Conservation (phyloP, 495 filamentous ascomycete species). For the Poronia punctata region DNA sequence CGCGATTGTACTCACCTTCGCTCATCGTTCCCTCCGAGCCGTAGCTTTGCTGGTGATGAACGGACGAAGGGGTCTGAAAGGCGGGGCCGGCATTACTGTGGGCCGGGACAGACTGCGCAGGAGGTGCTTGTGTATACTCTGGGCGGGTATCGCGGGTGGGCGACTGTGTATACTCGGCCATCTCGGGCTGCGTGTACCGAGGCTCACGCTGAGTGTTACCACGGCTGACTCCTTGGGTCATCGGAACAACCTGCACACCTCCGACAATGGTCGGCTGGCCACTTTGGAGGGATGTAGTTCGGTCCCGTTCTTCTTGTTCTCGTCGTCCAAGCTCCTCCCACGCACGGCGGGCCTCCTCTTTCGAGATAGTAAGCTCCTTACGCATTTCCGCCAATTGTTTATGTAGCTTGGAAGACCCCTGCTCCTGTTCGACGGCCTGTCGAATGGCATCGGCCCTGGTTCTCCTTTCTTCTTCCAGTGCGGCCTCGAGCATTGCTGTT, state of each 20-base stretch:
- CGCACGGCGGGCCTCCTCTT: constrained; percentile 89
- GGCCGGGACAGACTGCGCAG: constrained; percentile 25
- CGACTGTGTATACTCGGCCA: constrained; percentile 31
- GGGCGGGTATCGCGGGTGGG: constrained; percentile 23
- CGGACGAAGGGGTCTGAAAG: constrained; percentile 22
- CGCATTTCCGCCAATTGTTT: constrained; percentile 77
- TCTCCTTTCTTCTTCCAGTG: constrained; percentile 65
- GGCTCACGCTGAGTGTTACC: constrained; percentile 45
- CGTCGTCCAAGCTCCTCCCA: constrained; percentile 95
- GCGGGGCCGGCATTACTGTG: constrained; percentile 14
- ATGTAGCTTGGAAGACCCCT: constrained; percentile 60
- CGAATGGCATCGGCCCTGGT: constrained; percentile 58
- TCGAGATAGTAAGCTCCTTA: constrained; percentile 86
- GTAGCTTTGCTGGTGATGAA: constrained; percentile 31
- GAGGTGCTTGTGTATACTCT: constrained; percentile 34
- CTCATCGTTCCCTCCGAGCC: constrained; percentile 48
- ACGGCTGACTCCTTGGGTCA: constrained; percentile 70
- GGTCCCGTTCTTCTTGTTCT: constrained; percentile 91
- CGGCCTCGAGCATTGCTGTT: constrained; percentile 70
- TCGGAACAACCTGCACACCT: constrained; percentile 94
- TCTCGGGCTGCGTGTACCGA: constrained; percentile 33
- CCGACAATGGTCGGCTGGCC: constrained; percentile 87
- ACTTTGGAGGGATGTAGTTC: constrained; percentile 74
- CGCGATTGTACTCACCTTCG: constrained; percentile 52
- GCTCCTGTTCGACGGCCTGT: constrained; percentile 55